These are phyloP conservation scores for Paramecium bursaria DNA, from an alignment of 73 alveolate species.

Conservation along the genomic window DNA sequence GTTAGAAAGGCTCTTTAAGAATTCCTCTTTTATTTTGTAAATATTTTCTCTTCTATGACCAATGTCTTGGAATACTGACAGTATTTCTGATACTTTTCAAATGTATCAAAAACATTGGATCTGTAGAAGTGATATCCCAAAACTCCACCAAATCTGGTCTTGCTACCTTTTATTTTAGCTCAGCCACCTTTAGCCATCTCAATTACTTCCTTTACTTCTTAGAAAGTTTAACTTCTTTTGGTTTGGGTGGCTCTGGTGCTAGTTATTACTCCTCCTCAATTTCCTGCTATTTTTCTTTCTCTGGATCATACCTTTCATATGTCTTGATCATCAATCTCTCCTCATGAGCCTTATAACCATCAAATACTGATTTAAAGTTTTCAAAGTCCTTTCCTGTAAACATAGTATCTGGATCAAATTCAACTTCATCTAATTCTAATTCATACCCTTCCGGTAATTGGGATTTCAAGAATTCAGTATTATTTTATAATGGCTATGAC, in stretches of 20 bases:
- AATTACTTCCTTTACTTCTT: conserved; percentile 66
- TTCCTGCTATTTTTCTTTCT: conserved; percentile 22
- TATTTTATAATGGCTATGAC: too few relatives aligned
- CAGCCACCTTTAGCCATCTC: conserved; percentile 69
- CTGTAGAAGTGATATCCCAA: conserved; percentile 97
- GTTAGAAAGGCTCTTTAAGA: conserved; percentile 89
- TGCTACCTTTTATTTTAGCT: conserved; percentile 85
- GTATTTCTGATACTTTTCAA: conserved; percentile 94
- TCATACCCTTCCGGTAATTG: too few relatives aligned
- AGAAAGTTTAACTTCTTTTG: conserved; percentile 59
- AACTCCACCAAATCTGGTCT: conserved; percentile 99
- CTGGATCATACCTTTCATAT: conserved; percentile 55
- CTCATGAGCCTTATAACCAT: conserved; percentile 13
- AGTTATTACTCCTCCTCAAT: conserved; percentile 36
- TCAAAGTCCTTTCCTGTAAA: conserved; percentile 47
- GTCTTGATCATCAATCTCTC: conserved; percentile 60
- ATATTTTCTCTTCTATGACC: conserved; percentile 97
- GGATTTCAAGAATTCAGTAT: too few relatives aligned
- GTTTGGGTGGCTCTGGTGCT: conserved; percentile 15
- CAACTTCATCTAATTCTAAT: too few relatives aligned
- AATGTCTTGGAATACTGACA: conserved; percentile 98
- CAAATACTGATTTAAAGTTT: conserved; percentile 43
- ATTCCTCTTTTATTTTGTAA: conserved; percentile 95
- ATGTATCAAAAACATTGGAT: conserved; percentile 92
- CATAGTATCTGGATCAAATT: too few relatives aligned